Evolutionary conservation across 495 filamentous ascomycete genomes (phyloP).

Genomic region (Podospora pseudocomata): DNA sequence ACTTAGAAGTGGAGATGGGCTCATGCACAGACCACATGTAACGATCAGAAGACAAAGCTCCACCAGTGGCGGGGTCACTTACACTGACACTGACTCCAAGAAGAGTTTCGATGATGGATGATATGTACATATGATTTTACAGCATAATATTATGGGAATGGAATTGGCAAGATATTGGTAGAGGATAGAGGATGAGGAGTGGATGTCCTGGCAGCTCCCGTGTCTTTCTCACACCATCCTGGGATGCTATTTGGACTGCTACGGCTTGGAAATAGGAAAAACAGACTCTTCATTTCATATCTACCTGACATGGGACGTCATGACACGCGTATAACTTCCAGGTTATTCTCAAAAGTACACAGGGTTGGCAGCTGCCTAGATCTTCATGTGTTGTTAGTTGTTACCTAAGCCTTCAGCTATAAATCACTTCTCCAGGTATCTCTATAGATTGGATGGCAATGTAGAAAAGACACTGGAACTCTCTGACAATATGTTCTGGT

Average conservation of each 20-base stretch:
- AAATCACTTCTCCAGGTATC: too few species aligned
- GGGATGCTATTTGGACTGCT: too few species aligned
- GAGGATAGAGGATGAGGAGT: too few species aligned
- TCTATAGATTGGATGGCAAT: too few species aligned
- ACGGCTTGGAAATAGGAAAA: too few species aligned
- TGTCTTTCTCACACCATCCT: too few species aligned
- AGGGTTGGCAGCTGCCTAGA: background rate
- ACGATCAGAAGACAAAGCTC: background rate
- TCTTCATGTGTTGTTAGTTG: background rate
- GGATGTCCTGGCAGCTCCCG: too few species aligned
- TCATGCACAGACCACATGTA: background rate
- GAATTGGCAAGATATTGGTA: too few species aligned
- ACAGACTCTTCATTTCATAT: background rate
- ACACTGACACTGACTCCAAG: background rate
- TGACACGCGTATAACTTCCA: background rate
- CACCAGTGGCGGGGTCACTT: background rate
- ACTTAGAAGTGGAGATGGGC: conserved; percentile 4
- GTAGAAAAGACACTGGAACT: too few species aligned
- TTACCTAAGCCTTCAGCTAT: background rate
- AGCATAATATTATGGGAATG: too few species aligned
- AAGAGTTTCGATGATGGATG: background rate
- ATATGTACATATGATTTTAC: too few species aligned
- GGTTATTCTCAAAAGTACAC: background rate
- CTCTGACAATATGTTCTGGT: background rate
- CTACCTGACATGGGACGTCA: background rate